Conservation (phyloP, 495 filamentous ascomycete species). For the Venustampulla echinocandica region DNA sequence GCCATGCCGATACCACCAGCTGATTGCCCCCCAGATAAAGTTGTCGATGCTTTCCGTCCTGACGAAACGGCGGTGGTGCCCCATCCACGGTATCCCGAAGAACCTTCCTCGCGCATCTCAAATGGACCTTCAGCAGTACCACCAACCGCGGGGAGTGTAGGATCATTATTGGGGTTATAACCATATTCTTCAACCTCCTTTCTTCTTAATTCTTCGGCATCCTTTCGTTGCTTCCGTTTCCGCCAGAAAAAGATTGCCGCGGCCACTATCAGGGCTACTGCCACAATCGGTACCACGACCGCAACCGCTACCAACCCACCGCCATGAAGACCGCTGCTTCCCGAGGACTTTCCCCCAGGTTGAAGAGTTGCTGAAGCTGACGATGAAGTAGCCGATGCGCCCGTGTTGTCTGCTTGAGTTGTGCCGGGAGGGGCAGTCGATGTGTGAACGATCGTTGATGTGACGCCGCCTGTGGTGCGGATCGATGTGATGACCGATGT, state of each 20-base stretch:
- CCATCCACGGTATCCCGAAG: slow-evolving; percentile 86
- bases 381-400: slow-evolving; percentile 19
- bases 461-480: slow-evolving; percentile 13
- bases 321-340: slow-evolving; percentile 42
- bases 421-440: slow-evolving; percentile 18
- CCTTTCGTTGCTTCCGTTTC: slow-evolving; percentile 73
- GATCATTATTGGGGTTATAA: slow-evolving; percentile 92
- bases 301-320: slow-evolving; percentile 78
- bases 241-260: slow-evolving; percentile 77
- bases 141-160: slow-evolving; percentile 61
- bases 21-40: slow-evolving; percentile 68
- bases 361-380: slow-evolving; percentile 20
- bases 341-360: background rate
- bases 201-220: slow-evolving; percentile 74
- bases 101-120: slow-evolving; percentile 60
- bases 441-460: slow-evolving; percentile 18
- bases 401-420: slow-evolving; percentile 10
- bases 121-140: slow-evolving; percentile 41
- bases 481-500: slow-evolving; percentile 21
- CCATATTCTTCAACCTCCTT: slow-evolving; percentile 96
- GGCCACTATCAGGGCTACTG: slow-evolving; percentile 73
- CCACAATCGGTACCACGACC: slow-evolving; percentile 86
- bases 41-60: slow-evolving; percentile 79
- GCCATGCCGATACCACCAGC: slow-evolving; percentile 49
- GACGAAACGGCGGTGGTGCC: slow-evolving; percentile 70